These are phyloP conservation scores for Croton setiger DNA, from an alignment of 441 rosid genomes.

Conservation along the genomic window DNA sequence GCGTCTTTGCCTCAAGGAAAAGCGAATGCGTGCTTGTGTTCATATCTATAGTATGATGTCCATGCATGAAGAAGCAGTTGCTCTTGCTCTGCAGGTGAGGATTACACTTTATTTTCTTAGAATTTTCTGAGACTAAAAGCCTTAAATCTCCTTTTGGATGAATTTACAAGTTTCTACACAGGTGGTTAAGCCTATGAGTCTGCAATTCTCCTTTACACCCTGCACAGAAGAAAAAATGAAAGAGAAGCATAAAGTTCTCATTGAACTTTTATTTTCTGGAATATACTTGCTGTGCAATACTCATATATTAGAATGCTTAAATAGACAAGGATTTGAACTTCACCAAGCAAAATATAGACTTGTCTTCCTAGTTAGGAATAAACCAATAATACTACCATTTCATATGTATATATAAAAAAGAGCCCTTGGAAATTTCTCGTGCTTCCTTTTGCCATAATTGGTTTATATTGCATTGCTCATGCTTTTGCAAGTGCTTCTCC, in stretches of 20 bases:
- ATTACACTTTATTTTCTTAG: not conserved
- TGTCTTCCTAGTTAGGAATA: not conserved
- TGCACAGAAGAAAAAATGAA: not conserved
- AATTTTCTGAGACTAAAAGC: not conserved
- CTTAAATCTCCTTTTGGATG: not conserved
- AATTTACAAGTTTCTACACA: not conserved
- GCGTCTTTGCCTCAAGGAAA: conserved; percentile 97
- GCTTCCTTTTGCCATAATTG: not conserved
- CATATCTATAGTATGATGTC: conserved; percentile 99
- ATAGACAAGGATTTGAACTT: not conserved
- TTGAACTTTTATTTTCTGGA: not conserved
- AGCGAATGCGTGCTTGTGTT: conserved; percentile 95
- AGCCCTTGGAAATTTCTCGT: not conserved
- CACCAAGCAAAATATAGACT: not conserved
- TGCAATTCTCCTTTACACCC: not conserved
- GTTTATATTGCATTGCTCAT: not conserved
- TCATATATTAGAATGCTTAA: not conserved
- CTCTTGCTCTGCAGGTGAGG: conserved; percentile 93
- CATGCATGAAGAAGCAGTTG: conserved; percentile 99
- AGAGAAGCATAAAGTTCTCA: not conserved
- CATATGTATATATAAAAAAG: not conserved
- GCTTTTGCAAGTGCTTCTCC: not conserved
- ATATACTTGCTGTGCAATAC: not conserved
- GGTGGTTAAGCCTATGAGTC: not conserved
- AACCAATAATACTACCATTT: not conserved